phyloP scores from a whole-genome alignment of 2,329 filamentous ascomycete genomes.

The Rhinocladiella mackenziei region DNA sequence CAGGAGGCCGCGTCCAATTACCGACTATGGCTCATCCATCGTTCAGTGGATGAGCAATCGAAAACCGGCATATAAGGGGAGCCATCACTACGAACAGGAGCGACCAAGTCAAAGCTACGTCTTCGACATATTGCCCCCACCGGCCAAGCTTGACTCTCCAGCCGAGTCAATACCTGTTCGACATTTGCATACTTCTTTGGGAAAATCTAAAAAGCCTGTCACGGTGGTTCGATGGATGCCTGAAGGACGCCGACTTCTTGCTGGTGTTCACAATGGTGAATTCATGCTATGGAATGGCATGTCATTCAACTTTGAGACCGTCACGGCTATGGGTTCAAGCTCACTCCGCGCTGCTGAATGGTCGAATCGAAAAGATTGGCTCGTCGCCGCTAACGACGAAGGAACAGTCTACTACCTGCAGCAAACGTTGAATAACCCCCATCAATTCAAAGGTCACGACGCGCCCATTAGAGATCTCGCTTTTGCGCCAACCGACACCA shows the following conservation, averaged over 20 bases:
- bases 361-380: constrained; percentile 94
- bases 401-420: constrained; percentile 98
- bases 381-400: constrained; percentile 91
- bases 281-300: constrained; percentile 99
- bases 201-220: constrained; percentile 96
- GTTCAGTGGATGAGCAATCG: constrained; percentile 88
- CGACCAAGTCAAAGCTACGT: constrained; percentile 85
- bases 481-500: constrained; percentile 89
- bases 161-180: constrained; percentile 90
- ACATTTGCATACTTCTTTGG: constrained; percentile 94
- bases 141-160: constrained; percentile 67
- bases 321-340: constrained; percentile 62
- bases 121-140: constrained; percentile 84
- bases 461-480: constrained; percentile 88
- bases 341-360: constrained; percentile 80
- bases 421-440: constrained; percentile 97
- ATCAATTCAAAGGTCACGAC: constrained; percentile 84
- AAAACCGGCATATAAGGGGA: constrained; percentile 68
- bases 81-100: constrained; percentile 70
- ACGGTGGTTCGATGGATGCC: constrained; percentile 98
- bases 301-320: constrained; percentile 98
- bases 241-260: constrained; percentile 84
- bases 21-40: constrained; percentile 86
- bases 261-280: constrained; percentile 91
- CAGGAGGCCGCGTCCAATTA: constrained; percentile 61